phyloP scores from a whole-genome alignment of 495 filamentous ascomycete species.

The Lindgomyces ingoldianus region DNA sequence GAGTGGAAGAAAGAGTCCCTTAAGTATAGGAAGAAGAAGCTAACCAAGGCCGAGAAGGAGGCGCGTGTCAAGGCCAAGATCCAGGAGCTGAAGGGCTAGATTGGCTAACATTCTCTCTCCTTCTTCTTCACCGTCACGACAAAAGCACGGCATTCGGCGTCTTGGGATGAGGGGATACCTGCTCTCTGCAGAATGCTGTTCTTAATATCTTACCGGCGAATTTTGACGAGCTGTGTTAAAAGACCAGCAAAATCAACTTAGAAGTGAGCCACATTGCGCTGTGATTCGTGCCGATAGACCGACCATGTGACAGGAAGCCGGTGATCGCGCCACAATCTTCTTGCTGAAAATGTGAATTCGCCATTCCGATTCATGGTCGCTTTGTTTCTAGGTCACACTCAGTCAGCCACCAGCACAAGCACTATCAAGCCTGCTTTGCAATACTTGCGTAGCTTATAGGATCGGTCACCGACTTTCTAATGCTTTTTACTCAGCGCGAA shows the following conservation, averaged over 20 bases:
- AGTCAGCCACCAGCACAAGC: neutral
- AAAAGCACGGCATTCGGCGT: conserved; percentile 35
- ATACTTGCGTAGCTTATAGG: too few relatives aligned
- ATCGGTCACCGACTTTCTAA: conserved; percentile 1
- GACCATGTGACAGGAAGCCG: neutral
- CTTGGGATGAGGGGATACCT: conserved; percentile 25
- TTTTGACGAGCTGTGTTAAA: neutral
- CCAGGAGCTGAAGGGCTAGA: conserved; percentile 60
- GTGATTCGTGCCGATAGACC: neutral
- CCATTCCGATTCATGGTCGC: neutral
- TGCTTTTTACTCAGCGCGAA: neutral
- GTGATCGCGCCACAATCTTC: neutral
- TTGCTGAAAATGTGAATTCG: neutral
- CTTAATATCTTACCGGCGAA: conserved; percentile 1
- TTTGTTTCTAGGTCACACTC: neutral
- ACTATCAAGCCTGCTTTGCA: too few relatives aligned
- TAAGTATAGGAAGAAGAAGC: conserved; percentile 78
- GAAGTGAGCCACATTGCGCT: neutral
- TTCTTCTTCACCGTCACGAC: conserved; percentile 10
- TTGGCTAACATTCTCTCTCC: neutral
- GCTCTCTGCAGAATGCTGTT: conserved; percentile 14
- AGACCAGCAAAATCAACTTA: neutral
- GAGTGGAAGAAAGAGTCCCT: conserved; percentile 94
- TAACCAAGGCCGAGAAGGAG: conserved; percentile 75
- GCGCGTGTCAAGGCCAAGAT: conserved; percentile 87